Evolutionary conservation across 306 rosid genomes (phyloP), one percentile per base, ranked within the genome.

Genomic region (Gastrolobium bilobum): DNA sequence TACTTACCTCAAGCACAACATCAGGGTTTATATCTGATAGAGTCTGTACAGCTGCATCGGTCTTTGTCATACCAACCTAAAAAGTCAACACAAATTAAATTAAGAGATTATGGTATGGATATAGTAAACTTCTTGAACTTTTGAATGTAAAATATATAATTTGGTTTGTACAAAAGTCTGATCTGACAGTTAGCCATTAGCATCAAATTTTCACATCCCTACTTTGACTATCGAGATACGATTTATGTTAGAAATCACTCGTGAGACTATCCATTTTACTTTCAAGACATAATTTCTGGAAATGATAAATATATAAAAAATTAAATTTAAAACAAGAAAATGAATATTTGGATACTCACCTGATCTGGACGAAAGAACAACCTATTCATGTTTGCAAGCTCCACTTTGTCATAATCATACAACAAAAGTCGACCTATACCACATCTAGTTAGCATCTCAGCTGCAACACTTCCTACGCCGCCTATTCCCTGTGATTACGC

Each of bases 381-480:
- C 81, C 98, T 86, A 80, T 95, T 95, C 99, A 95, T 95, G 90
- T 95, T 93, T 72, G 99, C 99, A 67, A 93, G 90, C 89, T 95
- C 98, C 84, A 95, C 99, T 88, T 93, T 95, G 74, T 95, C 99
- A 81, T 95, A 95, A 88, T 95, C 99, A 75, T 95, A 95, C 83
- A 95, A 84, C 88, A 95, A 82, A 81, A 95, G 94, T 75, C 99
- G 94, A 78, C 99, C 99, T 56, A 93, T 93, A 78, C 99, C 99
- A 63, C 99, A 95, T 87, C 99, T 91, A 53, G 97, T 95, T 53
- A 93, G 87, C 99, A 93, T 95, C 88, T 95, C 98, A 77, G 98
- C 98, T 14, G 99, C 98, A 79, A 95, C 99, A 73, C 99, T 95
- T 85, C 98, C 99, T 33, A 95, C 98, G 52, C 99, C 98, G 10